Percentiles rank a stretch among this genome's conserved stretches.
These are phyloP conservation scores for Aspergillus cejpii DNA, from an alignment of 2,329 filamentous ascomycete species.

Conservation along the genomic window DNA sequence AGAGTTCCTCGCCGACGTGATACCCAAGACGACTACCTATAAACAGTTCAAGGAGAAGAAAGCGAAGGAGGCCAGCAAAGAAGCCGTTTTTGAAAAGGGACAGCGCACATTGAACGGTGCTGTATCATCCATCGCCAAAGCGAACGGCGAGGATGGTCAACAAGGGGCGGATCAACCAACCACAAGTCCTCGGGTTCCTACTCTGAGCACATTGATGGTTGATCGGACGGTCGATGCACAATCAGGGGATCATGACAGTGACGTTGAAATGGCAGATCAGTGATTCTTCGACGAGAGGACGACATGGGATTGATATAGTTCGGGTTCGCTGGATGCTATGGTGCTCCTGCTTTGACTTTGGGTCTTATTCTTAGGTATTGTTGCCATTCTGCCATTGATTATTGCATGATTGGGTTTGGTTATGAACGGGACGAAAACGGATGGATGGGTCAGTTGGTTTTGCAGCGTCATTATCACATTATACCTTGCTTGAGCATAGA, in stretches of 20 bases:
- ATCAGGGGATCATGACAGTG: conserved; percentile 38
- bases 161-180: conserved; percentile 17
- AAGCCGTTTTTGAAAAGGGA: conserved; percentile 32
- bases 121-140: conserved; percentile 12
- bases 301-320: not conserved
- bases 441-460: not conserved
- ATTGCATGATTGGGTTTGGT: not conserved
- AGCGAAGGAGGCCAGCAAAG: conserved; percentile 33
- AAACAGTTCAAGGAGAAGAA: conserved; percentile 66
- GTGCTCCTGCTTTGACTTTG: not conserved
- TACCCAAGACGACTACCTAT: conserved; percentile 77
- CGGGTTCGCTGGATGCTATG: not conserved
- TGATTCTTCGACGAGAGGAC: conserved; percentile 12
- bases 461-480: not conserved
- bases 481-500: not conserved
- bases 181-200: conserved; percentile 32
- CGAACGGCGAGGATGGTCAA: conserved; percentile 20
- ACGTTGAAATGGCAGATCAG: conserved; percentile 57
- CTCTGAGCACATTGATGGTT: conserved; percentile 50
- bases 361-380: not conserved
- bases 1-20: conserved; percentile 86
- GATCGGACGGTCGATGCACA: conserved; percentile 48
- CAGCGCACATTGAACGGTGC: conserved; percentile 35
- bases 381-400: not conserved
- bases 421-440: not conserved